phyloP scores from a whole-genome alignment of 2,329 filamentous ascomycete species.

The Blastomyces emzantsi region DNA sequence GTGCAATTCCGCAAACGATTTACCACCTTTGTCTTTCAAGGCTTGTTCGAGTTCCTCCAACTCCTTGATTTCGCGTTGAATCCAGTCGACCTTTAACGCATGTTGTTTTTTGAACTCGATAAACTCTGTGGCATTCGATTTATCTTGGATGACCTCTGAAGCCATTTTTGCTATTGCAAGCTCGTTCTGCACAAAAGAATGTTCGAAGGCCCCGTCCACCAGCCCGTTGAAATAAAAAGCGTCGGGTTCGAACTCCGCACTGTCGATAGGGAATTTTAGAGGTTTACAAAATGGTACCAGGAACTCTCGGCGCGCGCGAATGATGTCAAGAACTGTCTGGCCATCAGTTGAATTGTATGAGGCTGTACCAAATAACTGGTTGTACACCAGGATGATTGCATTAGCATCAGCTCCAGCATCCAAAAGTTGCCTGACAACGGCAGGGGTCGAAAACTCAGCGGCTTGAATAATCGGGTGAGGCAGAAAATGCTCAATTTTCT shows the following conservation, averaged over 20 bases:
- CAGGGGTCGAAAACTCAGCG: constrained; percentile 42
- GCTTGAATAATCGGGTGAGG: constrained; percentile 62
- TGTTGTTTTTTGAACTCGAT: neutral
- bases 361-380: constrained; percentile 15
- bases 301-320: constrained; percentile 42
- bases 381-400: constrained; percentile 40
- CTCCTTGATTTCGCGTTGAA: constrained; percentile 22
- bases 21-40: constrained; percentile 53
- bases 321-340: constrained; percentile 49
- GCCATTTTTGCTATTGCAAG: constrained; percentile 16
- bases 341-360: constrained; percentile 30
- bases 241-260: constrained; percentile 28
- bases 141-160: constrained; percentile 28
- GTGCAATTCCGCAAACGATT: constrained; percentile 57
- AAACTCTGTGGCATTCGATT: constrained; percentile 13
- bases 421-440: constrained; percentile 51
- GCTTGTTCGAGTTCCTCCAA: constrained; percentile 48
- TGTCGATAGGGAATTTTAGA: neutral
- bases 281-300: constrained; percentile 41
- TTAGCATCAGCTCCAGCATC: constrained; percentile 58
- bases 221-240: constrained; percentile 42
- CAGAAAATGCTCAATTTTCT: constrained; percentile 39
- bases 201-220: constrained; percentile 47
- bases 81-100: neutral
- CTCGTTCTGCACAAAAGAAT: constrained; percentile 42